Conservation (phyloP, 139 green algal genomes). For the Astrephomene gubernaculifera region DNA sequence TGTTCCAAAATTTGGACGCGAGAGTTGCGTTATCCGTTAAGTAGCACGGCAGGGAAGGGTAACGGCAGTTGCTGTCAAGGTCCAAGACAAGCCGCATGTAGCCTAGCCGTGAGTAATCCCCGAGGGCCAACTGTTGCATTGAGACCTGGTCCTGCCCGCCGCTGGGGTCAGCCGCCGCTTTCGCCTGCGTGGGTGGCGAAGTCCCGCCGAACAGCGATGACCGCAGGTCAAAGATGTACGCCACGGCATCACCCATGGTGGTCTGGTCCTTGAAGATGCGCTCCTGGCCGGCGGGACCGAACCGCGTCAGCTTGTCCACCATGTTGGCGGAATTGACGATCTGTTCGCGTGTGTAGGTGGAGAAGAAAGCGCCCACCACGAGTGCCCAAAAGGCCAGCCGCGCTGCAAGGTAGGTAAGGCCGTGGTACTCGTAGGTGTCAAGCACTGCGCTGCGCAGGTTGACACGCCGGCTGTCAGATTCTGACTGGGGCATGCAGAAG, state of each 20-base stretch:
- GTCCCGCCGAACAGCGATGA: not conserved
- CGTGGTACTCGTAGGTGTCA: too few species aligned
- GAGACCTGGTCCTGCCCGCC: not conserved
- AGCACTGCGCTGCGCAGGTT: too few species aligned
- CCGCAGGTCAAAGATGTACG: not conserved
- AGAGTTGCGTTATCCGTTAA: not conserved
- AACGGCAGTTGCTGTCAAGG: not conserved
- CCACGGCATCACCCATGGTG: not conserved
- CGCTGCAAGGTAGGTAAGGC: not conserved
- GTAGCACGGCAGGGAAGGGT: not conserved
- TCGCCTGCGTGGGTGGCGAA: too few species aligned
- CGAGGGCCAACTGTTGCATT: not conserved
- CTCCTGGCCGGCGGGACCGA: not conserved
- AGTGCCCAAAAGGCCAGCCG: not conserved
- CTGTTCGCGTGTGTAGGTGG: not conserved
- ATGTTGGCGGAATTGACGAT: constrained; percentile 8
- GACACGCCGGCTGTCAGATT: too few species aligned
- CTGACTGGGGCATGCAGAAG: too few species aligned
- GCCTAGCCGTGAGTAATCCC: not conserved
- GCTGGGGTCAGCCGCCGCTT: not conserved
- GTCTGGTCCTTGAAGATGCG: not conserved
- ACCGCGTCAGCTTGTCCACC: not conserved
- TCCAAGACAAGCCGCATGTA: not conserved
- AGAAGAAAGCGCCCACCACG: constrained; percentile 7
- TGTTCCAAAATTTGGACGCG: not conserved